phyloP scores from a whole-genome alignment of 2,329 filamentous ascomycete species.

The Phialophora expanda region DNA sequence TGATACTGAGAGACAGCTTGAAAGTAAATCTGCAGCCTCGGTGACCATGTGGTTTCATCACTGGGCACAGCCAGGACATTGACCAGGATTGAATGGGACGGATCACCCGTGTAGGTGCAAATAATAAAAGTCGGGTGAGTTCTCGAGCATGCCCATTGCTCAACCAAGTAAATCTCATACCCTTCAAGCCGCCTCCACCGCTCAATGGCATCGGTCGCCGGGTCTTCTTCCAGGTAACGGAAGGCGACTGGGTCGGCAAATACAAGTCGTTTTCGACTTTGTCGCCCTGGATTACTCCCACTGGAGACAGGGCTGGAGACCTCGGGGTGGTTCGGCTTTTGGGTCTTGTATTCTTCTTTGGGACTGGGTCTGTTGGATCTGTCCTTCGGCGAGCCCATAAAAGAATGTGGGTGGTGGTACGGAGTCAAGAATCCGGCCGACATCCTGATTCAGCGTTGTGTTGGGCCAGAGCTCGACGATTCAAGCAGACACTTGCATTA shows the following conservation, averaged over 20 bases:
- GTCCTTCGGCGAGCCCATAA: constrained; percentile 21
- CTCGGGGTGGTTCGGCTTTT: constrained; percentile 4
- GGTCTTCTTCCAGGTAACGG: constrained; percentile 83
- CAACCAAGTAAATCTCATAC: constrained; percentile 92
- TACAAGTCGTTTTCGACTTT: constrained; percentile 58
- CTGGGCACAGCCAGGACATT: constrained; percentile 81
- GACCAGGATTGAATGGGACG: constrained; percentile 75
- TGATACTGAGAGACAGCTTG: constrained; percentile 83
- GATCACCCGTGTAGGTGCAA: constrained; percentile 88
- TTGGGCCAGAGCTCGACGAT: neutral
- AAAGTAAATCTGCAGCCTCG: constrained; percentile 80
- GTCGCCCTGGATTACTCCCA: constrained; percentile 33
- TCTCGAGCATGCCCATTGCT: constrained; percentile 96
- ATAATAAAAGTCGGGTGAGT: constrained; percentile 89
- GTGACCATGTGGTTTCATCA: constrained; percentile 80
- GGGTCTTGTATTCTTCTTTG: constrained; percentile 17
- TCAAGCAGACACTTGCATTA: neutral
- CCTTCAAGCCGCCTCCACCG: constrained; percentile 72
- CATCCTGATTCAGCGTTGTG: neutral
- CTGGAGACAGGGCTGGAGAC: constrained; percentile 33
- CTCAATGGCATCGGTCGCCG: constrained; percentile 74
- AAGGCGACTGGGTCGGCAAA: constrained; percentile 71
- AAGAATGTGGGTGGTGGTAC: constrained; percentile 23
- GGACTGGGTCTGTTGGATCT: constrained; percentile 24
- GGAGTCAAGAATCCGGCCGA: constrained; percentile 16